Conservation (phyloP, 768 basidiomycete species). For the Leccinum longicurvipes region DNA sequence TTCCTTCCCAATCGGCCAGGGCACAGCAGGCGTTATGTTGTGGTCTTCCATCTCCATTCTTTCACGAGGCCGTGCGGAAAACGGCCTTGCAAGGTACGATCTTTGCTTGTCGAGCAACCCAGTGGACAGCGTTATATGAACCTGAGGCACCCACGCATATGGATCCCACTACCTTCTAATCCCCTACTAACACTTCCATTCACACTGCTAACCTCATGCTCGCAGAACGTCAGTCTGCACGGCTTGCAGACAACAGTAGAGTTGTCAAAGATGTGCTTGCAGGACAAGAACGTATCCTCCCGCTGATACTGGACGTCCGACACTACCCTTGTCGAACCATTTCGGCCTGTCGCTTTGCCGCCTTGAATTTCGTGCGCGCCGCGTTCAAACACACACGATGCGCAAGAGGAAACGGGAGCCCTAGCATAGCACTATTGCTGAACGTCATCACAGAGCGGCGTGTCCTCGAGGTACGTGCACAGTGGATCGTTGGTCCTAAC, state of each 20-base stretch:
- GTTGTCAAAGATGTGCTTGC: conserved; percentile 24
- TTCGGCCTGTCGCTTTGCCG: conserved; percentile 60
- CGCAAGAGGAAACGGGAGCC: neutral
- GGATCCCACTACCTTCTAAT: neutral
- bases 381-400: conserved; percentile 31
- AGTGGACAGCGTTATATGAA: conserved; percentile 15
- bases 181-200: neutral
- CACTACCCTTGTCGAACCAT: conserved; percentile 39
- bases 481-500: neutral
- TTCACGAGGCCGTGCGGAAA: conserved; percentile 11
- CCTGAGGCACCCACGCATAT: neutral
- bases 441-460: conserved; percentile 9
- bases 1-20: neutral
- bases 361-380: conserved; percentile 56
- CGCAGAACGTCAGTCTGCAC: conserved; percentile 6
- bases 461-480: conserved; percentile 20
- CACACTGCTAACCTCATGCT: conserved; percentile 8
- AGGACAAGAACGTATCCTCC: conserved; percentile 42
- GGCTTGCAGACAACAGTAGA: conserved; percentile 8
- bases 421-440: conserved; percentile 12
- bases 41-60: too few species aligned
- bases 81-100: neutral
- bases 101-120: conserved; percentile 3
- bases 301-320: conserved; percentile 40
- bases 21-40: neutral